phyloP scores from a whole-genome alignment of 352 stramenopile species.

The Ophiocytium majus region DNA sequence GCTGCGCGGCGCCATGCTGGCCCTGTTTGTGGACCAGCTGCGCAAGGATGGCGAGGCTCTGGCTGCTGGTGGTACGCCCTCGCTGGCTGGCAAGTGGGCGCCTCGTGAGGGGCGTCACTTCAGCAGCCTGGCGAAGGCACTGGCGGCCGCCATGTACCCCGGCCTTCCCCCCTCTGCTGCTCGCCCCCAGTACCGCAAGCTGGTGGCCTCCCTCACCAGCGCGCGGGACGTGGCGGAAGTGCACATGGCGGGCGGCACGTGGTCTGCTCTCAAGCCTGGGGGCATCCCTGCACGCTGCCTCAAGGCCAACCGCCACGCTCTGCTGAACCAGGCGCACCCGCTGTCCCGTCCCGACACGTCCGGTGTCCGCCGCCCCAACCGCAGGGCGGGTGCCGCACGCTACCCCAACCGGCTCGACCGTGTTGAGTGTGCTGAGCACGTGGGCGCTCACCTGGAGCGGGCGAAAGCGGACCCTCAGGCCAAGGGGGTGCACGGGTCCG shows the following conservation, averaged over 20 bases:
- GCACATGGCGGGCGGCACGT: conserved; percentile 53
- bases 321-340: conserved; percentile 56
- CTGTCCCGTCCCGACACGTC: no score
- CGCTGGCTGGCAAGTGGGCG: no score
- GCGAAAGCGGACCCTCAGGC: conserved; percentile 39
- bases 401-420: conserved; percentile 56
- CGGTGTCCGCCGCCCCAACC: neutral
- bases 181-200: conserved; percentile 52
- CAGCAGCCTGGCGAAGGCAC: neutral
- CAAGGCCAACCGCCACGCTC: conserved; percentile 46
- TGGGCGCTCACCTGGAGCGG: conserved; percentile 24
- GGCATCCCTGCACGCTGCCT: conserved; percentile 53
- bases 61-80: neutral
- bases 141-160: conserved; percentile 7
- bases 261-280: conserved; percentile 57
- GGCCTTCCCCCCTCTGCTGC: neutral
- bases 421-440: conserved; percentile 31
- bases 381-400: neutral
- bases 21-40: neutral
- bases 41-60: neutral
- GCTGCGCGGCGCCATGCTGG: neutral
- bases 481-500: conserved; percentile 58
- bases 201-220: conserved; percentile 42
- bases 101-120: conserved; percentile 14
- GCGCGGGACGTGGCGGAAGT: conserved; percentile 58